Percentiles rank a stretch among this genome's conserved stretches.
These are phyloP conservation scores for Hanseniaspora guilliermondii DNA, from an alignment of 805 yeast species.

Conservation along the genomic window DNA sequence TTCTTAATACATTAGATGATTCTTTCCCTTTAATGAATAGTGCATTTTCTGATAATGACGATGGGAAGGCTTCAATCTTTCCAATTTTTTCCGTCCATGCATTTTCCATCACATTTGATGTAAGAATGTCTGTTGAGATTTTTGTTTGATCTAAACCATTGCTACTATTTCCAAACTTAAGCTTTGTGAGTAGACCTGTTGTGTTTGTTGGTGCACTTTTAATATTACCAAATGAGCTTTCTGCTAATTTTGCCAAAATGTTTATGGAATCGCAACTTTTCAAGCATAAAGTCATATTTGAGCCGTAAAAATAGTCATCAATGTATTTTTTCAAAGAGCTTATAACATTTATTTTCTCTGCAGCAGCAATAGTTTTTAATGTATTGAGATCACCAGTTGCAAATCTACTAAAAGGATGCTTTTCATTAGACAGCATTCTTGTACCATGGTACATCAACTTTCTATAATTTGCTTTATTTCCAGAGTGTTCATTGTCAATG, in stretches of 20 bases:
- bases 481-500: conserved; percentile 53
- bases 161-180: neutral
- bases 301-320: conserved; percentile 31
- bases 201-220: conserved; percentile 10
- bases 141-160: neutral
- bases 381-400: conserved; percentile 54
- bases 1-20: conserved; percentile 29
- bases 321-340: conserved; percentile 32
- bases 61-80: conserved; percentile 21
- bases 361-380: conserved; percentile 28
- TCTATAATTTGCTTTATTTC: conserved; percentile 34
- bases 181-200: neutral
- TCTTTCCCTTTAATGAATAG: conserved; percentile 31
- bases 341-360: conserved; percentile 29
- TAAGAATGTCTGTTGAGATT: neutral
- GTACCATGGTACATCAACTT: conserved; percentile 50
- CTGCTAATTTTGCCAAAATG: conserved; percentile 40
- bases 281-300: conserved; percentile 45
- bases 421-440: conserved; percentile 35
- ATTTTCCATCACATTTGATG: conserved; percentile 20
- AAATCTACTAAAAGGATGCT: conserved; percentile 48
- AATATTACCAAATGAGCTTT: conserved; percentile 32
- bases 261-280: conserved; percentile 58
- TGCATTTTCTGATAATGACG: conserved; percentile 19
- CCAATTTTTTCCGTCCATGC: conserved; percentile 19